Percentiles rank a stretch among this genome's conserved stretches.
phyloP scores from a whole-genome alignment of 1,284 basidiomycete species.

The Mycena sp. region DNA sequence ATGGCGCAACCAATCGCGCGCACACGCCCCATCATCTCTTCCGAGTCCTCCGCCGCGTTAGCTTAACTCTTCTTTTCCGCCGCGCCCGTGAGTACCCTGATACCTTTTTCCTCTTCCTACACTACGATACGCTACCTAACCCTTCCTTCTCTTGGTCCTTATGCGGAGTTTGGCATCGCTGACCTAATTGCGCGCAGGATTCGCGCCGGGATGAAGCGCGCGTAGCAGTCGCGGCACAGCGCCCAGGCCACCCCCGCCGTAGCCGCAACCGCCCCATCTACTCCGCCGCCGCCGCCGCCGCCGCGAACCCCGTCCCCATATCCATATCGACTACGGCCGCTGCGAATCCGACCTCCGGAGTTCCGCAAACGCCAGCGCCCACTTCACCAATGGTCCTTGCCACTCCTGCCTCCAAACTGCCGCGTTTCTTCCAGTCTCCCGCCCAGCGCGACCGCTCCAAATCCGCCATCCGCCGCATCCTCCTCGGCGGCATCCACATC shows the following conservation, averaged over 20 bases:
- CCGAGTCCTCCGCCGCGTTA: too few relatives aligned
- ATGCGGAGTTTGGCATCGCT: neutral
- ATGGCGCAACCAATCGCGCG: neutral
- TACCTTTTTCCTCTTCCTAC: neutral
- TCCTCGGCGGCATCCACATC: neutral
- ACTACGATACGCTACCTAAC: neutral
- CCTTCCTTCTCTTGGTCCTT: neutral
- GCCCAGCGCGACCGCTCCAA: constrained; percentile 20
- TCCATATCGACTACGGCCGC: neutral
- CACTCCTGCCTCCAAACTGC: constrained; percentile 15
- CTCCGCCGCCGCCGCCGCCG: constrained; percentile 3
- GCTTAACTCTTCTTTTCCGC: neutral
- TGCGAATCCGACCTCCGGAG: neutral
- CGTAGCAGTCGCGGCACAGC: too few relatives aligned
- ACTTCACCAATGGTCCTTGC: constrained; percentile 6
- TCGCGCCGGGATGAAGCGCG: neutral
- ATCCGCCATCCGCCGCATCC: constrained; percentile 13
- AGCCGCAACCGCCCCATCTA: neutral
- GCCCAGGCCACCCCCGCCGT: too few relatives aligned
- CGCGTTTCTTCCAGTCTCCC: constrained; percentile 18
- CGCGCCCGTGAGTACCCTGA: neutral
- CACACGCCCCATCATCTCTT: neutral
- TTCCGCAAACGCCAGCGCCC: neutral
- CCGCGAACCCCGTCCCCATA: too few relatives aligned
- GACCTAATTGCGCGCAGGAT: neutral